These are phyloP conservation scores for Pistacia atlantica DNA, from an alignment of 345 rosid genomes.

Conservation along the genomic window DNA sequence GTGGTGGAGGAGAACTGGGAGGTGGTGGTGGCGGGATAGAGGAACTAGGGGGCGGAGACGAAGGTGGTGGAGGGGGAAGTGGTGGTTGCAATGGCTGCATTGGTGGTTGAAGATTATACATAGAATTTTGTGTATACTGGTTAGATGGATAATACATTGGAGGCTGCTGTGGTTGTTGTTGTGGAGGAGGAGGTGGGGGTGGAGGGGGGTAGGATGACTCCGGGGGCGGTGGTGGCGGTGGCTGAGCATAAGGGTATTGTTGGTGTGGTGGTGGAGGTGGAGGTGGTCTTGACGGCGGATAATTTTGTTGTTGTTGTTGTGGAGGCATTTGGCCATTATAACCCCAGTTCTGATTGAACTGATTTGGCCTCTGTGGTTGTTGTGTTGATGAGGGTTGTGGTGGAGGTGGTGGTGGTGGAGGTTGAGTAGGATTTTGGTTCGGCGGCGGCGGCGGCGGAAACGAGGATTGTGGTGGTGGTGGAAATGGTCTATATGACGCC, in stretches of 20 bases:
- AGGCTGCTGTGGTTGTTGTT: conserved; percentile 39
- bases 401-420: conserved; percentile 20
- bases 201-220: conserved; percentile 56
- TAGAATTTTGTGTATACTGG: conserved; percentile 46
- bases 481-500: conserved; percentile 56
- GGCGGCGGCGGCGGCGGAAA: conserved; percentile 37
- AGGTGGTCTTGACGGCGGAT: conserved; percentile 43
- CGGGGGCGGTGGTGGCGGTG: conserved; percentile 66
- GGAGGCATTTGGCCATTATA: conserved; percentile 24
- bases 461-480: conserved; percentile 57
- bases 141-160: conserved; percentile 56
- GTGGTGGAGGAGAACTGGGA: conserved; percentile 87
- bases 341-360: conserved; percentile 38
- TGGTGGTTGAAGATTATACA: conserved; percentile 46
- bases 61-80: conserved; percentile 57
- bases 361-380: conserved; percentile 22
- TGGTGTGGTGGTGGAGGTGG: conserved; percentile 65
- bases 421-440: conserved; percentile 26
- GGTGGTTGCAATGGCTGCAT: conserved; percentile 51
- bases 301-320: conserved; percentile 30
- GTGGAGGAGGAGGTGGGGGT: conserved; percentile 53
- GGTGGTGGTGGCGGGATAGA: conserved; percentile 82
- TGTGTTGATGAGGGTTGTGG: conserved; percentile 31
- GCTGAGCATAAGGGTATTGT: conserved; percentile 66
- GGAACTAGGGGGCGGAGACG: conserved; percentile 56